Conservation (phyloP, 1,284 basidiomycete species). For the Irpex sp. region DNA sequence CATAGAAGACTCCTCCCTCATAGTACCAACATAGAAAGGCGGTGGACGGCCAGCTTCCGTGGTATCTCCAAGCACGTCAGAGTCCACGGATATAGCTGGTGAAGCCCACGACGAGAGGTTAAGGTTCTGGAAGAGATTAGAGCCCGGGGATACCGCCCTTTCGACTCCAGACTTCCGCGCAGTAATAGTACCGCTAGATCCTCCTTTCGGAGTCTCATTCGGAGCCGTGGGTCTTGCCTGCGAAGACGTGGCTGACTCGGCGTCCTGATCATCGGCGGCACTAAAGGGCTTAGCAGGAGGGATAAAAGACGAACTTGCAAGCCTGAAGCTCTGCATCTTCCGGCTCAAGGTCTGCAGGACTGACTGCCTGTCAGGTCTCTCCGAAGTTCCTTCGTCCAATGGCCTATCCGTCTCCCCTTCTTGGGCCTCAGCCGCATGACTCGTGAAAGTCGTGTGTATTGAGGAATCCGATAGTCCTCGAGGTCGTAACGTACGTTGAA, state of each 20-base stretch:
- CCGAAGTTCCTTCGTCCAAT: not conserved
- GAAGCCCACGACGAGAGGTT: constrained; percentile 27
- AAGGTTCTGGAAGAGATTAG: constrained; percentile 21
- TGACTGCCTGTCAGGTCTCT: constrained; percentile 34
- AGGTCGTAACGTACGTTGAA: constrained; percentile 69
- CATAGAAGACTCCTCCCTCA: constrained; percentile 21
- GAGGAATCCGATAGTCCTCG: constrained; percentile 88
- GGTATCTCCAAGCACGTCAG: constrained; percentile 10
- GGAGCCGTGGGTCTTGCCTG: constrained; percentile 3
- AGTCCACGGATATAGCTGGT: constrained; percentile 13
- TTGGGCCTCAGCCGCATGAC: constrained; percentile 39
- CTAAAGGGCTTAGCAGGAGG: constrained; percentile 10
- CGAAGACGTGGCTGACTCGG: constrained; percentile 12
- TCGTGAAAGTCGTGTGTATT: constrained; percentile 78
- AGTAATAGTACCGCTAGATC: not conserved
- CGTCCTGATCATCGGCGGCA: not conserved
- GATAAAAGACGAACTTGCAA: constrained; percentile 16
- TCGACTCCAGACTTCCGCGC: constrained; percentile 8
- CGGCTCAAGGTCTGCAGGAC: constrained; percentile 50
- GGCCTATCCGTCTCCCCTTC: constrained; percentile 12
- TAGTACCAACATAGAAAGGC: constrained; percentile 17
- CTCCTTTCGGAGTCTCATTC: not conserved
- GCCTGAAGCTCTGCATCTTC: constrained; percentile 42
- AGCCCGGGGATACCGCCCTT: constrained; percentile 15
- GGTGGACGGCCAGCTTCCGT: constrained; percentile 8